phyloP scores from a whole-genome alignment of 345 rosid species.

The Salix dunnii region DNA sequence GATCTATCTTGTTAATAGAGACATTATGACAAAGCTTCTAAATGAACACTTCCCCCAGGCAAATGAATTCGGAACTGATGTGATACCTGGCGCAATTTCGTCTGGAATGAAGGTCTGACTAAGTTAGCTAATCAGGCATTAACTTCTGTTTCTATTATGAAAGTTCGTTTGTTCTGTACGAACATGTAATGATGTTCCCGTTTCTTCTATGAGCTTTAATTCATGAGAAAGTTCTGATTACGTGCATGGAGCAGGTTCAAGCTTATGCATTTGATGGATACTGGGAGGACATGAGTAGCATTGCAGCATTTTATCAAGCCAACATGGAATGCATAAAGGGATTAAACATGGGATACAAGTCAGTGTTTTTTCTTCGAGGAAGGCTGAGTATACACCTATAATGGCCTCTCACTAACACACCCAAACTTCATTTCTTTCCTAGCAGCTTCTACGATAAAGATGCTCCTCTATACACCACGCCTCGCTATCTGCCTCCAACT shows the following conservation, averaged over 20 bases:
- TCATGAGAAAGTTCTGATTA: neutral
- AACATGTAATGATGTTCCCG: neutral
- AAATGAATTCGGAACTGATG: conserved; percentile 55
- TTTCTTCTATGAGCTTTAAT: neutral
- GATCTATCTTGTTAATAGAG: conserved; percentile 60
- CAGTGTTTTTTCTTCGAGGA: conserved; percentile 25
- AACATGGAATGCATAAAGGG: conserved; percentile 68
- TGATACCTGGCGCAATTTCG: conserved; percentile 62
- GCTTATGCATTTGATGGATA: conserved; percentile 63
- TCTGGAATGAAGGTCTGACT: conserved; percentile 62
- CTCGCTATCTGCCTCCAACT: conserved; percentile 74
- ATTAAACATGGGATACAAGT: conserved; percentile 37
- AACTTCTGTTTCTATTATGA: no score
- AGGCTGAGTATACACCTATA: neutral
- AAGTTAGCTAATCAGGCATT: neutral
- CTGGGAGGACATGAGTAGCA: conserved; percentile 75
- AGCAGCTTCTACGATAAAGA: conserved; percentile 60
- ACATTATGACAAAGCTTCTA: conserved; percentile 53
- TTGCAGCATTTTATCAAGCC: conserved; percentile 65
- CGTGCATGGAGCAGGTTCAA: conserved; percentile 45
- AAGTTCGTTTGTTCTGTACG: neutral
- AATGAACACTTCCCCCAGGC: conserved; percentile 47
- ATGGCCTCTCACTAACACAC: conserved; percentile 8
- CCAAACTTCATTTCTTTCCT: conserved; percentile 11
- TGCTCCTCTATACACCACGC: conserved; percentile 58